Evolutionary conservation across 441 rosid genomes (phyloP).

Genomic region (Kokia cookei): DNA sequence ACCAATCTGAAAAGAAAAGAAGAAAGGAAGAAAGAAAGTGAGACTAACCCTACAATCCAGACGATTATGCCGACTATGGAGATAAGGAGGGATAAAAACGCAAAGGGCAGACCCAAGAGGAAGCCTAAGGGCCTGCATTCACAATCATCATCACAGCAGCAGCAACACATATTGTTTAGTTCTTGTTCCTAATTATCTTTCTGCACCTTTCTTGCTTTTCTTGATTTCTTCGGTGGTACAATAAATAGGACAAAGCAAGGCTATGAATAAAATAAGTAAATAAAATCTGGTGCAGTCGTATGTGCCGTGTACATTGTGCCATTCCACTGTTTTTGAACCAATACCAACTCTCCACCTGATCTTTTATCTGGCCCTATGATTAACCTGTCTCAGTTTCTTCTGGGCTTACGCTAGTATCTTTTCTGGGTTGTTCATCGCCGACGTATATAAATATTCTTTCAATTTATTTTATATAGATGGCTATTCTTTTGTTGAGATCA

Average conservation of each 20-base stretch:
- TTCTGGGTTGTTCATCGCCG: not conserved
- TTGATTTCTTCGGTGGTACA: not conserved
- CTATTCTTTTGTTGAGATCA: not conserved
- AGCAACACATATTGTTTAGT: constrained; percentile 26
- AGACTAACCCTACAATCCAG: constrained; percentile 60
- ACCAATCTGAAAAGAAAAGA: not conserved
- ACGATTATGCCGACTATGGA: constrained; percentile 47
- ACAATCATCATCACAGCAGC: constrained; percentile 42
- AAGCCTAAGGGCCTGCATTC: constrained; percentile 63
- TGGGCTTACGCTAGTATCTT: not conserved
- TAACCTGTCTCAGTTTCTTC: not conserved
- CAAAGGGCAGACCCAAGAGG: constrained; percentile 62
- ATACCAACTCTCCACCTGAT: constrained; percentile 1
- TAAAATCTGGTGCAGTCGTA: not conserved
- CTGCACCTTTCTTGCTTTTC: not conserved
- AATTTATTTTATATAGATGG: not conserved
- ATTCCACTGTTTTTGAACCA: constrained; percentile 11
- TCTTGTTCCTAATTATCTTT: not conserved
- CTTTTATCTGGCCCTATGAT: not conserved
- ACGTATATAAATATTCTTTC: not conserved
- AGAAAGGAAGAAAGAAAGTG: not conserved
- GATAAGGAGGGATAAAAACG: constrained; percentile 47
- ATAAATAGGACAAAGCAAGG: not conserved
- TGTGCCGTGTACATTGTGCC: constrained; percentile 6
- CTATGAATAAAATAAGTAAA: not conserved